phyloP scores from a whole-genome alignment of 768 basidiomycete genomes.

The Cyathus striatus region DNA sequence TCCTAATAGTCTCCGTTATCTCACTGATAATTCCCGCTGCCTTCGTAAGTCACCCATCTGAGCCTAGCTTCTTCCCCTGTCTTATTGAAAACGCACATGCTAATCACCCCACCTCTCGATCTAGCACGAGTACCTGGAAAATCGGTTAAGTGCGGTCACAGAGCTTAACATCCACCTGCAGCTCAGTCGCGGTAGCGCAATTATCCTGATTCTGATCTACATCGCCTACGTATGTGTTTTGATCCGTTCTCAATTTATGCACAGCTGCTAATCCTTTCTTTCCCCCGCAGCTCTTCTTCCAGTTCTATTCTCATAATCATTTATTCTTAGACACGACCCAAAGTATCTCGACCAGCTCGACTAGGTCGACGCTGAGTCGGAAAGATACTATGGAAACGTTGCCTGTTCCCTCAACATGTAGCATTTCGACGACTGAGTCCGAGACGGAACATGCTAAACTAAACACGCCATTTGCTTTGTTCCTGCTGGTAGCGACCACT shows the following conservation, averaged over 20 bases:
- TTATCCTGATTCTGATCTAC: slow-evolving; percentile 42
- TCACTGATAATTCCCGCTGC: slow-evolving; percentile 65
- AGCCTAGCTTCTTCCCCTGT: slow-evolving; percentile 8
- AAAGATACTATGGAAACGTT: slow-evolving; percentile 16
- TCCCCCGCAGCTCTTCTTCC: slow-evolving; percentile 46
- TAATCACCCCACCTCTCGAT: not conserved
- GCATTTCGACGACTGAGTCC: slow-evolving; percentile 6
- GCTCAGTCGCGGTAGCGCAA: slow-evolving; percentile 42
- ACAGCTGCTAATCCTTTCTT: slow-evolving; percentile 7
- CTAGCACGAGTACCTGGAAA: slow-evolving; percentile 31
- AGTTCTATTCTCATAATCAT: slow-evolving; percentile 48
- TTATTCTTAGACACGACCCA: slow-evolving; percentile 33
- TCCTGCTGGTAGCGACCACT: slow-evolving; percentile 24
- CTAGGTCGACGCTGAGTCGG: slow-evolving; percentile 10
- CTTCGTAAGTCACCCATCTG: slow-evolving; percentile 41
- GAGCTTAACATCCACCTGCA: slow-evolving; percentile 37
- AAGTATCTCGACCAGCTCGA: slow-evolving; percentile 10
- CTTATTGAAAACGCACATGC: slow-evolving; percentile 7
- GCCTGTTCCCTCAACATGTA: slow-evolving; percentile 13
- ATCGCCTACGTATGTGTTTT: slow-evolving; percentile 17
- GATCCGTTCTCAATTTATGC: not conserved
- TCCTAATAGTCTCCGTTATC: slow-evolving; percentile 66
- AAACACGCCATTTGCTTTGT: slow-evolving; percentile 27
- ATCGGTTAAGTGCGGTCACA: slow-evolving; percentile 22
- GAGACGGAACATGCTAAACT: slow-evolving; percentile 23